These are phyloP conservation scores for Poa annua DNA, from an alignment of 176 grass and related monocot genomes.

Conservation along the genomic window DNA sequence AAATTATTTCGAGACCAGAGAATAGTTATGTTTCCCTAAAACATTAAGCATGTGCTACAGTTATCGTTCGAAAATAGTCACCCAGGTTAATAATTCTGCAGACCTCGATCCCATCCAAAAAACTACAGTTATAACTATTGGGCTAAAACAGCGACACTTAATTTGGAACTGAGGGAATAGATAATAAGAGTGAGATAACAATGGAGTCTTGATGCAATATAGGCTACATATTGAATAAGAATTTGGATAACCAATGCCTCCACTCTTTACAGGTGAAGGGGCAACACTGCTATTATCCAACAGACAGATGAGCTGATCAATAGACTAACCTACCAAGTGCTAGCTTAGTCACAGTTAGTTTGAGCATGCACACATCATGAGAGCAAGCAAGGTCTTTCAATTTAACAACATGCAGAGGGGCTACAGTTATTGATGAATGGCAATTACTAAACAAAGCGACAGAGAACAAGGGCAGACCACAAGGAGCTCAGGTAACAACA, in stretches of 20 bases:
- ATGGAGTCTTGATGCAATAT: neutral
- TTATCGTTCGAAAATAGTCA: neutral
- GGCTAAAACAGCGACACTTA: too few species aligned
- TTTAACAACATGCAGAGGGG: neutral
- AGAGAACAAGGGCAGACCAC: constrained; percentile 55
- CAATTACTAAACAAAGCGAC: neutral
- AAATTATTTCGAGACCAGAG: neutral
- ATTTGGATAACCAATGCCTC: neutral
- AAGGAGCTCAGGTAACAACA: constrained; percentile 87
- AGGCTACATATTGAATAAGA: neutral
- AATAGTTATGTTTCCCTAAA: neutral
- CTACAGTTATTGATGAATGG: neutral
- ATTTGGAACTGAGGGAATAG: too few species aligned
- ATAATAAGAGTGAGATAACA: neutral
- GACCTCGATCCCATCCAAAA: neutral
- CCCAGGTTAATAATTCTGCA: neutral
- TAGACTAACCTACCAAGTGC: neutral
- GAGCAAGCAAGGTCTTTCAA: neutral
- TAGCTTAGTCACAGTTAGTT: neutral
- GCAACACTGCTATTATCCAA: neutral
- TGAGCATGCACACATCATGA: constrained; percentile 6
- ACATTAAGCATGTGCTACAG: neutral
- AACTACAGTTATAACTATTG: neutral
- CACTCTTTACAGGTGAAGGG: neutral
- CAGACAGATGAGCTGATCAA: constrained; percentile 1